These are phyloP conservation scores for Apostasia ramifera DNA, from an alignment of 106 monocot species.

Conservation along the genomic window DNA sequence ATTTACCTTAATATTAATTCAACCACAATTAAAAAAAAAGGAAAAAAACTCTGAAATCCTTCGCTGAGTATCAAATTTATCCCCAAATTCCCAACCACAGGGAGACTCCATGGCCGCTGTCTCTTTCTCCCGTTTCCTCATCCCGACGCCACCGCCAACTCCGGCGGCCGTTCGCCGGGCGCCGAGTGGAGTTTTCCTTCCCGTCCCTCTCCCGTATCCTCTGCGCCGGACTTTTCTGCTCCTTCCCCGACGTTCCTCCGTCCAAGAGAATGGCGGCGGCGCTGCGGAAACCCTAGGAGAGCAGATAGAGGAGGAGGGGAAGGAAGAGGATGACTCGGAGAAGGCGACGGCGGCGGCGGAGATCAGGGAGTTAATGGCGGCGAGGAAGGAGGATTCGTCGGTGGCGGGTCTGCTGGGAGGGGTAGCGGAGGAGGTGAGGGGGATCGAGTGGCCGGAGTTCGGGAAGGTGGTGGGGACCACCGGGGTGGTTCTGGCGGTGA, in stretches of 20 bases:
- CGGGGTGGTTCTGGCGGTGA: conserved; percentile 81
- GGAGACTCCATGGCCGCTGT: conserved; percentile 5
- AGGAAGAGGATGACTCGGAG: neutral
- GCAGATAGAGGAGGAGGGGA: neutral
- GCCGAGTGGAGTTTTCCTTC: neutral
- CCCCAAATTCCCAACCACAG: neutral
- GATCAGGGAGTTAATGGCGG: conserved; percentile 38
- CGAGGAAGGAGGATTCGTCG: conserved; percentile 23
- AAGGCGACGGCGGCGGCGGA: conserved; percentile 27
- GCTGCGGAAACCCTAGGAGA: conserved; percentile 9
- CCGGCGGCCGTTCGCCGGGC: neutral
- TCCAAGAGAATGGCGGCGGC: conserved; percentile 8
- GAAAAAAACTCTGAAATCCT: too few species aligned
- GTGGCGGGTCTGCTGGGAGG: conserved; percentile 30
- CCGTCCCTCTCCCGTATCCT: neutral
- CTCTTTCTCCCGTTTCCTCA: conserved; percentile 16
- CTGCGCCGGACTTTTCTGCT: neutral
- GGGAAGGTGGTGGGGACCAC: conserved; percentile 85
- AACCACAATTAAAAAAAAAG: too few species aligned
- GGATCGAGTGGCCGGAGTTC: conserved; percentile 93
- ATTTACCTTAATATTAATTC: too few species aligned
- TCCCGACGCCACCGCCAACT: neutral
- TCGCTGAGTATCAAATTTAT: neutral
- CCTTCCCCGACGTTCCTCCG: conserved; percentile 6
- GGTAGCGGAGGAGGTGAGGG: conserved; percentile 60